phyloP scores from a whole-genome alignment of 345 rosid species.

The Salix arbutifolia region DNA sequence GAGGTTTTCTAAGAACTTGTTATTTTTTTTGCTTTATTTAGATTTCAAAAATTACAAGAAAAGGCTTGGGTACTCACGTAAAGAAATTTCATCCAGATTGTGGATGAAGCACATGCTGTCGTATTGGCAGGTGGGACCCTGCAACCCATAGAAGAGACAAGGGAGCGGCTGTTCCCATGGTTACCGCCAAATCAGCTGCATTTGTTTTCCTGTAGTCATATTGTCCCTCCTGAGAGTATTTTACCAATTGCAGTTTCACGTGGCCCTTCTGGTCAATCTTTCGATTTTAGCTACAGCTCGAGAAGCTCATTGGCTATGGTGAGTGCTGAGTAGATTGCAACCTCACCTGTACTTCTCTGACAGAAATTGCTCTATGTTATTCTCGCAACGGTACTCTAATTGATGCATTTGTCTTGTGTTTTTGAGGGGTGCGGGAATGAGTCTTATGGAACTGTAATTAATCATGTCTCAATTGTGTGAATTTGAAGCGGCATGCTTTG shows the following conservation, averaged over 20 bases:
- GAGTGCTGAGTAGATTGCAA: slow-evolving; percentile 19
- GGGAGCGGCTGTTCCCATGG: slow-evolving; percentile 88
- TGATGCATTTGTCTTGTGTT: no score
- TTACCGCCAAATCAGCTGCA: slow-evolving; percentile 57
- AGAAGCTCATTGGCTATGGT: slow-evolving; percentile 68
- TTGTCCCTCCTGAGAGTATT: slow-evolving; percentile 76
- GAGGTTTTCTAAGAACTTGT: slow-evolving; percentile 50
- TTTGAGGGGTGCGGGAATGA: background rate
- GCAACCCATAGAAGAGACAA: slow-evolving; percentile 92
- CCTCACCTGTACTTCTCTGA: background rate
- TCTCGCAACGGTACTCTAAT: background rate
- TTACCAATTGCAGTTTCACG: slow-evolving; percentile 72
- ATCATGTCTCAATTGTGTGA: background rate
- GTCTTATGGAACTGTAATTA: background rate
- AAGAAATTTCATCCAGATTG: slow-evolving; percentile 48
- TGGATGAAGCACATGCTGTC: slow-evolving; percentile 75
- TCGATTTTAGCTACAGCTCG: slow-evolving; percentile 83
- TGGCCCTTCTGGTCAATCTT: slow-evolving; percentile 76
- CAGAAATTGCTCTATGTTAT: background rate
- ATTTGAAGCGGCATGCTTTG: background rate
- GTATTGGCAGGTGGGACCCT: slow-evolving; percentile 91
- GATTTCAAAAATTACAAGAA: background rate
- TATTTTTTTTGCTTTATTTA: slow-evolving; percentile 4
- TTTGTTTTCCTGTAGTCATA: slow-evolving; percentile 86
- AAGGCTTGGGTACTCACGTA: background rate